Conservation (phyloP, 371 early-diverging fungal species). For the Actinomortierella ambigua region DNA sequence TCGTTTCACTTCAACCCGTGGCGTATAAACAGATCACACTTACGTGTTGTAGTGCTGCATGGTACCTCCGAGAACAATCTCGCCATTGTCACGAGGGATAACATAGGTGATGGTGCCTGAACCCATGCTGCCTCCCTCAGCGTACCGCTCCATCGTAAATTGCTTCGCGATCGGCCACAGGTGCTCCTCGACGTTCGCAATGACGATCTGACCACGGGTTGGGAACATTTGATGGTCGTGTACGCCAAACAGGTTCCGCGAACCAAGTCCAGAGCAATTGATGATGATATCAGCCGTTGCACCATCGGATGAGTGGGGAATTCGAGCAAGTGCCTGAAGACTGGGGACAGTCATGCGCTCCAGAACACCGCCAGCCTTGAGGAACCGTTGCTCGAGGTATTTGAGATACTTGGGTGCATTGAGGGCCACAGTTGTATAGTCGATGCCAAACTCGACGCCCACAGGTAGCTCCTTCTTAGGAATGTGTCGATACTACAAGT, state of each 20-base stretch:
- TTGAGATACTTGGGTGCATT: constrained; percentile 64
- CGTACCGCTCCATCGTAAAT: constrained; percentile 39
- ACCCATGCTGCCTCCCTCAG: constrained; percentile 41
- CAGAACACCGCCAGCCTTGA: constrained; percentile 56
- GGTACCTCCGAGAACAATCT: constrained; percentile 81
- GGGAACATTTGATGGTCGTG: constrained; percentile 69
- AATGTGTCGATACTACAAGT: constrained; percentile 48
- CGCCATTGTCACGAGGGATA: constrained; percentile 83
- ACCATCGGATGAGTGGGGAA: constrained; percentile 16
- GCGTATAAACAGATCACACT: constrained; percentile 14
- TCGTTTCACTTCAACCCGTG: not conserved
- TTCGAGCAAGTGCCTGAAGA: constrained; percentile 50
- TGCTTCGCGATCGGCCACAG: constrained; percentile 49
- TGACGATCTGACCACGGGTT: constrained; percentile 78
- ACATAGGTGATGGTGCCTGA: constrained; percentile 64
- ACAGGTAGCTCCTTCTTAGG: constrained; percentile 50
- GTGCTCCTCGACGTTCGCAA: constrained; percentile 65
- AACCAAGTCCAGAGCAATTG: constrained; percentile 79
- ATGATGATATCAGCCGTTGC: constrained; percentile 58
- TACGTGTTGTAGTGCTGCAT: constrained; percentile 66
- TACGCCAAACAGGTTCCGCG: constrained; percentile 69
- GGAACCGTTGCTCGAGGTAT: constrained; percentile 63
- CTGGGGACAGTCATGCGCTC: constrained; percentile 44
- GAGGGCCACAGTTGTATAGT: constrained; percentile 57
- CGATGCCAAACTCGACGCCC: constrained; percentile 53